These are phyloP conservation scores for Gossypium gossypioides DNA, from an alignment of 441 rosid species.

Conservation along the genomic window DNA sequence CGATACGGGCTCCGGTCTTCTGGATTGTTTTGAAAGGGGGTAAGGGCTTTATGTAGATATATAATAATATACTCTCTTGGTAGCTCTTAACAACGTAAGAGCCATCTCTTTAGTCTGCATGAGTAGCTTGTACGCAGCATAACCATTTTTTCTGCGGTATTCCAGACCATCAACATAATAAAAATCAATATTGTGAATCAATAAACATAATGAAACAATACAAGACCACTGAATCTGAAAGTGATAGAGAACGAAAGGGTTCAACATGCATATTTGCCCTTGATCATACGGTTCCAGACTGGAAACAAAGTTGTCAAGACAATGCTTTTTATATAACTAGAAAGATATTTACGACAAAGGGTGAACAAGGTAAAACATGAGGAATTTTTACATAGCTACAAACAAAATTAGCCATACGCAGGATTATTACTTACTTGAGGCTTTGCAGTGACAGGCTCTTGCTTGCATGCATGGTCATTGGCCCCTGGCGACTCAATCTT, in stretches of 20 bases:
- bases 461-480: constrained; percentile 29
- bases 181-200: neutral
- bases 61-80: constrained; percentile 2
- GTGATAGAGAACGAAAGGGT: neutral
- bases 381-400: neutral
- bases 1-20: constrained; percentile 35
- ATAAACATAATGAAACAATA: neutral
- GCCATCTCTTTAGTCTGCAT: neutral
- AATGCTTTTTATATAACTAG: neutral
- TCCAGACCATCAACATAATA: neutral
- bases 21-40: constrained; percentile 9
- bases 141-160: constrained; percentile 55
- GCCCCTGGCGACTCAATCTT: constrained; percentile 48
- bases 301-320: neutral
- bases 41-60: constrained; percentile 12
- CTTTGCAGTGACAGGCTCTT: constrained; percentile 40
- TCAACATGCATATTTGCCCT: neutral
- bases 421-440: constrained; percentile 53
- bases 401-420: neutral
- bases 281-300: neutral
- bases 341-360: neutral
- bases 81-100: neutral
- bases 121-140: constrained; percentile 43
- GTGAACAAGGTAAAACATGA: neutral
- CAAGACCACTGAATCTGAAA: neutral